Evolutionary conservation across 345 rosid genomes (phyloP).

Genomic region (Eucalyptus pumila): DNA sequence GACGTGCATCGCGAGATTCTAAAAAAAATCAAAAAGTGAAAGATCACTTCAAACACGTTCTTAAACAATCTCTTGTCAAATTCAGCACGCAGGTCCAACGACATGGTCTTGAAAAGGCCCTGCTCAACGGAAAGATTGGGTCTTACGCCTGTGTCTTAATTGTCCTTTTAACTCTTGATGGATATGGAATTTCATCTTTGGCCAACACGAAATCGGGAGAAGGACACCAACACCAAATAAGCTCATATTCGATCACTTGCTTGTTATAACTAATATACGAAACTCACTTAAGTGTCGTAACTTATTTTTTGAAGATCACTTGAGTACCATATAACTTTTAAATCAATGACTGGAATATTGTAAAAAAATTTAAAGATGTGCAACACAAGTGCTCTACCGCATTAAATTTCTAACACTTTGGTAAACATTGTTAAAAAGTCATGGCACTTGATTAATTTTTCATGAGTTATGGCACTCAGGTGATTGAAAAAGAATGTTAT

Average conservation of each 20-base stretch:
- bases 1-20: not conserved
- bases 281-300: not conserved
- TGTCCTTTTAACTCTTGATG: not conserved
- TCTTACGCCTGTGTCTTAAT: not conserved
- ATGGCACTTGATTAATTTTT: not conserved
- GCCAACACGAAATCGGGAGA: too few relatives aligned
- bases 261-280: too few relatives aligned
- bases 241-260: too few relatives aligned
- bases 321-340: not conserved
- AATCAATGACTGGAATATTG: too few relatives aligned
- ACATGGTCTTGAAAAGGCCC: not conserved
- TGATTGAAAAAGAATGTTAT: too few relatives aligned
- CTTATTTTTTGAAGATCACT: not conserved
- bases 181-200: too few relatives aligned
- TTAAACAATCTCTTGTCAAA: not conserved
- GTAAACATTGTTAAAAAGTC: not conserved
- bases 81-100: not conserved
- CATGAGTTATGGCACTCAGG: not conserved
- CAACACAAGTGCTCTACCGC: not conserved
- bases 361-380: too few relatives aligned
- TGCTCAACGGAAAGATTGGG: not conserved
- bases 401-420: too few relatives aligned
- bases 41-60: not conserved
- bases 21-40: not conserved
- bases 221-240: too few relatives aligned